A percentile compares a stretch with the other conserved stretches of the same genome.
These are phyloP conservation scores for Cicer bijugum DNA, from an alignment of 306 rosid species.

Conservation along the genomic window DNA sequence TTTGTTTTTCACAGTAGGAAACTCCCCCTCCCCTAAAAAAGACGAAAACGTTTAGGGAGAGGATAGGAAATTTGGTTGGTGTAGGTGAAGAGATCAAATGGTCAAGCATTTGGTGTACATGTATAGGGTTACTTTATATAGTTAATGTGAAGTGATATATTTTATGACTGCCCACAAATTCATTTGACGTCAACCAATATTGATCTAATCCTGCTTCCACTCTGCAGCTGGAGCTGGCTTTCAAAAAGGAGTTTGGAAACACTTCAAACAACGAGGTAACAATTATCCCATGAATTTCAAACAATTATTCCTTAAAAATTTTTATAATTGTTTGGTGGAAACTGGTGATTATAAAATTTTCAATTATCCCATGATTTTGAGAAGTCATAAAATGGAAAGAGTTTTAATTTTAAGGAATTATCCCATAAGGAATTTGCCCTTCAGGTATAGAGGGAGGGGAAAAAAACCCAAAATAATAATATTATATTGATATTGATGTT, in stretches of 20 bases:
- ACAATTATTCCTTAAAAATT: too few relatives aligned
- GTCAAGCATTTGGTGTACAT: slow-evolving; percentile 25
- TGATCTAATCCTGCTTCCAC: slow-evolving; percentile 33
- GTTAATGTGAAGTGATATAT: slow-evolving; percentile 10
- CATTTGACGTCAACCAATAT: slow-evolving; percentile 32
- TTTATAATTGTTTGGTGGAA: neutral
- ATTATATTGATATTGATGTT: neutral
- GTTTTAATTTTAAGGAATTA: slow-evolving; percentile 7
- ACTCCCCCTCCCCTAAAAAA: slow-evolving; percentile 6
- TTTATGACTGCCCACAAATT: slow-evolving; percentile 26
- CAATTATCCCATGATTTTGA: slow-evolving; percentile 23
- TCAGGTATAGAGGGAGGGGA: neutral
- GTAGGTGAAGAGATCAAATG: slow-evolving; percentile 27
- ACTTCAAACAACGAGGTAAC: slow-evolving; percentile 53
- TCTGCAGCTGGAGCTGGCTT: slow-evolving; percentile 82
- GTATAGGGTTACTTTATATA: neutral
- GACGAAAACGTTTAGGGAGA: neutral
- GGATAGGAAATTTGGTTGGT: slow-evolving; percentile 19
- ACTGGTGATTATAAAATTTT: slow-evolving; percentile 29
- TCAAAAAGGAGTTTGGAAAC: slow-evolving; percentile 72
- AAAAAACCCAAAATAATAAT: neutral
- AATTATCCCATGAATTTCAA: too few relatives aligned
- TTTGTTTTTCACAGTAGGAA: neutral
- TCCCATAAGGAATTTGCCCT: neutral
- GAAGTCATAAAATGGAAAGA: slow-evolving; percentile 6